A percentile compares a stretch with the other conserved stretches of the same genome.
Conservation (phyloP, 371 early-diverging fungal genomes). For the Rhizopus arrhizus region DNA sequence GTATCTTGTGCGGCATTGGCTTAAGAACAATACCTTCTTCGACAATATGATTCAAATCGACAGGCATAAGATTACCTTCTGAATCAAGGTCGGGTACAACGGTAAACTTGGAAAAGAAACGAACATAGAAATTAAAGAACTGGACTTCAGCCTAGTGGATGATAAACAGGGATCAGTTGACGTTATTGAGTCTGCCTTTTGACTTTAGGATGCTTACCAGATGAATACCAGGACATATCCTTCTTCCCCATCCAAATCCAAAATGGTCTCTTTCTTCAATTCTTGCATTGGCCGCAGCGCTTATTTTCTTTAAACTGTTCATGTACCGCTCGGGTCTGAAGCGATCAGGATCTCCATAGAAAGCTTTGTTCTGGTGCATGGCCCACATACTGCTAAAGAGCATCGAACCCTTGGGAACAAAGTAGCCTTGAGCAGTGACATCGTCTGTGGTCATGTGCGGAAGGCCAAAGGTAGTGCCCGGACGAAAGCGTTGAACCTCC, state of each 20-base stretch:
- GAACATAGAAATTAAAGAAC: constrained; percentile 15
- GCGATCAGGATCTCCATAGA: constrained; percentile 7
- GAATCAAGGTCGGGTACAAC: constrained; percentile 6
- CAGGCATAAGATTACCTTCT: not conserved
- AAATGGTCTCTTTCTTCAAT: constrained; percentile 19
- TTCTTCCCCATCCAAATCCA: constrained; percentile 31
- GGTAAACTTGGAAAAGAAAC: constrained; percentile 9
- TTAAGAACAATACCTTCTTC: too few relatives aligned
- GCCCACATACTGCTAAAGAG: constrained; percentile 16
- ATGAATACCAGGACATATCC: constrained; percentile 23
- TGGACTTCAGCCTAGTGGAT: constrained; percentile 14
- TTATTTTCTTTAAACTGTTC: constrained; percentile 11
- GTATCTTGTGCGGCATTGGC: too few relatives aligned
- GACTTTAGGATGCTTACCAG: not conserved
- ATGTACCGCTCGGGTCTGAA: constrained; percentile 27
- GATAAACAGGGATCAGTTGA: not conserved
- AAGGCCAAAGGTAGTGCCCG: constrained; percentile 14
- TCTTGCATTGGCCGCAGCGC: constrained; percentile 18
- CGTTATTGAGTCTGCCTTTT: not conserved
- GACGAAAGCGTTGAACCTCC: constrained; percentile 18
- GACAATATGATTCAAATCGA: too few relatives aligned
- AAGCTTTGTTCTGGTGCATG: constrained; percentile 14
- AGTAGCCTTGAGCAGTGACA: constrained; percentile 16
- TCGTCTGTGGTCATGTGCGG: constrained; percentile 14
- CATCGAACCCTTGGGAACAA: constrained; percentile 14